Base-by-base conservation (phyloP, 371 early-diverging fungal genomes). In the Gilbertella persicaria region DNA sequence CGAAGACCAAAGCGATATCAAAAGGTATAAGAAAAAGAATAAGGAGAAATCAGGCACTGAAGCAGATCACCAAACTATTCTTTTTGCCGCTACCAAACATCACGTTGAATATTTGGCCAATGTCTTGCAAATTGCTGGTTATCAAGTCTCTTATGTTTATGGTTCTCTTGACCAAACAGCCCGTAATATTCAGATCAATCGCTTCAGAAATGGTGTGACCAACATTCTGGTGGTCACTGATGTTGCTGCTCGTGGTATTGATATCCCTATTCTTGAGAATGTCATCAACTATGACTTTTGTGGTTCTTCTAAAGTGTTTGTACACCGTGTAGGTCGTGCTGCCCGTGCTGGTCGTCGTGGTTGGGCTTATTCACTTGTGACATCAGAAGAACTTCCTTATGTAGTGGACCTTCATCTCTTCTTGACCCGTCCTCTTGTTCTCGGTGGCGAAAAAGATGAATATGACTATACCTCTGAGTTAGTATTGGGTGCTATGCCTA, bases 231-330 rank as follows among this genome's bases (percentile, higher is more conserved):
- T 99, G 7, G 99, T 98, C 9, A 99, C 99, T 8, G 99, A 99
- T 70, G 95, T 99, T 3, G 99, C 99, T 20, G 98, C 99, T 23
- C 92, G 99, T 78, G 99, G 99, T 87, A 91, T 99, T 46, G 99
- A 99, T 85, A 96, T 99, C 48, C 99, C 98, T 16, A 86, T 94
- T 17, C 75, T 99, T 25, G 95, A 96, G 63, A 90, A 95, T 55
- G 96, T 99, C 30, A 88, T 99, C 78, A 98, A 98, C 74, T 99
- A 96, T 66, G 98, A 99, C 56, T 96, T 99, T 67, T 85, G 94
- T 14, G 87, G 90, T 29, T 86, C 90, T 38, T 87, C 92, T 67
- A 99, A 98, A 70, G 90, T 98, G 19, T 96, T 98, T 82, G 85
- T 99, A 19, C 99, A 99, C 82, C 88, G 99, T 62, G 97, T 97